Evolutionary conservation across 805 yeast genomes (phyloP), one percentile per base, ranked within the genome.

Genomic region (Huiozyma naganishii): DNA sequence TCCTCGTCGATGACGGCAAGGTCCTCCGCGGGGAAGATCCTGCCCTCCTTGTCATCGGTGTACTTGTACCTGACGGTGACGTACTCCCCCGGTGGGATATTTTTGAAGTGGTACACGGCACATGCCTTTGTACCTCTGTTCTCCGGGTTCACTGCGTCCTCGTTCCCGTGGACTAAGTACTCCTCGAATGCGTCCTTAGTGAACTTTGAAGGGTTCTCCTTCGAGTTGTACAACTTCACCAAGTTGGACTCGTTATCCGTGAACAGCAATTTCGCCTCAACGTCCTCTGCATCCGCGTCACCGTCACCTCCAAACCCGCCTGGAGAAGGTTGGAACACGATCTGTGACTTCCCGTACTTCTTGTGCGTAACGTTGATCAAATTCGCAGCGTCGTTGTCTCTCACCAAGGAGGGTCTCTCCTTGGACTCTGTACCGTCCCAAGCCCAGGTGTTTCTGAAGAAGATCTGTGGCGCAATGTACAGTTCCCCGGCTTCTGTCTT

Each of bases 161-260:
- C 66, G 12, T 72, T 69, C 41, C 73, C 82, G 37, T 55, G 39
- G 41, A 88, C 75, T 41, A 88, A 69, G 57, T 72, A 77, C 46
- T 87, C 95, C 62, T 89, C 95, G 72, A 89, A 88, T 1, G 90
- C 97, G 64, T 89, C 96, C 62, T 89, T 89, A 47, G 80, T 81
- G 61, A 70, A 87, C 39, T 68, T 57, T 6, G 76, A 47, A 35
- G 76, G 71, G 53, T 84, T 82, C 54, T 55, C 57, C 52, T 73
- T 69, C 52, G 77, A 80, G 30, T 72, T 68, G 57, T 82, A 89
- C 48, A 89, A 69, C 55, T 74, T 74, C 54, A 74, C 59, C 54
- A 76, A 72, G 65, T 89, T 89, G 13, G 95, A 82, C 59, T 83
- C 95, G 62, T 89, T 89, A 47, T 89, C 95, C 39, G 97, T 89